phyloP scores from a whole-genome alignment of 352 stramenopile species.

The Aphanomyces astaci region DNA sequence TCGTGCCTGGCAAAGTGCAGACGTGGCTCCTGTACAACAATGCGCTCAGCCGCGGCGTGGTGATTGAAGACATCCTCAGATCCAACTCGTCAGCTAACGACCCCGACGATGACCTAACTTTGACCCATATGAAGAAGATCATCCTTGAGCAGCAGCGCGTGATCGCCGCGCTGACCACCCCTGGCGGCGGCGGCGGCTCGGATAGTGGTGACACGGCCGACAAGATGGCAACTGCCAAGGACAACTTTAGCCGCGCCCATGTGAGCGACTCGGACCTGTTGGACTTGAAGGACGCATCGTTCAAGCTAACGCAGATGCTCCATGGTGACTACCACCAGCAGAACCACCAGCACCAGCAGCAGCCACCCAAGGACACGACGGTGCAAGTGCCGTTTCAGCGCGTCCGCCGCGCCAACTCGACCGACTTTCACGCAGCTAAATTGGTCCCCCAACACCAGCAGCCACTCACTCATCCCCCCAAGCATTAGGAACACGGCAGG shows the following conservation, averaged over 20 bases:
- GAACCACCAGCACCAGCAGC: too few species aligned
- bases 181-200: too few species aligned
- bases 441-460: slow-evolving; percentile 6
- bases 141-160: slow-evolving; percentile 74
- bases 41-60: slow-evolving; percentile 91
- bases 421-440: slow-evolving; percentile 28
- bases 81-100: slow-evolving; percentile 61
- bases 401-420: slow-evolving; percentile 53
- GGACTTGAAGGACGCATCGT: slow-evolving; percentile 53
- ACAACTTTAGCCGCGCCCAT: slow-evolving; percentile 19
- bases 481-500: too few species aligned
- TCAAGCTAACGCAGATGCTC: slow-evolving; percentile 53
- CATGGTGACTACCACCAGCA: too few species aligned
- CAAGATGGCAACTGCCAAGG: slow-evolving; percentile 17
- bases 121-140: slow-evolving; percentile 68
- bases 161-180: slow-evolving; percentile 57
- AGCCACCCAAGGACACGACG: slow-evolving; percentile 37
- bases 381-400: slow-evolving; percentile 38
- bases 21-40: slow-evolving; percentile 98
- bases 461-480: too few species aligned
- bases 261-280: slow-evolving; percentile 63
- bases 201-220: slow-evolving; percentile 42
- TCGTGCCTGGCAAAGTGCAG: slow-evolving; percentile 89
- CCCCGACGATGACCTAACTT: slow-evolving; percentile 55
- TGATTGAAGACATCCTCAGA: slow-evolving; percentile 95